Base-by-base conservation (phyloP, 1,284 basidiomycete genomes). In the Ganoderma sp. region DNA sequence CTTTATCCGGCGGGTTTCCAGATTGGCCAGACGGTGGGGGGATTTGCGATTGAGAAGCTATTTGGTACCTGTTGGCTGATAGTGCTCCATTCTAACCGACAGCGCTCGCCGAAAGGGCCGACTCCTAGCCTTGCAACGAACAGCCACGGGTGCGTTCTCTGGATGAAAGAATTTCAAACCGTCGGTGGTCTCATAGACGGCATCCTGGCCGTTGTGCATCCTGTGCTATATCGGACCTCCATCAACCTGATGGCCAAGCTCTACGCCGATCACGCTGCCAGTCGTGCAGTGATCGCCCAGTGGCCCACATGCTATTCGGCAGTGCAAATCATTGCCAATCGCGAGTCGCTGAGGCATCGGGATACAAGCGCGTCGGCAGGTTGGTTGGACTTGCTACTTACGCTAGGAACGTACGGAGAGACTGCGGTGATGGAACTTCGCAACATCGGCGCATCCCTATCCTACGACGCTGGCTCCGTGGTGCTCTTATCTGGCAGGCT, bases 151-250 rank as follows among this genome's bases (percentile, higher is more conserved):
- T 8, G 9, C 12, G 41, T 10, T 9, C 41, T 12, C 3, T 42
- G 41, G 41, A 42, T 42, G 41, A 42, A 42, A 17, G 41, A 42
- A 14, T 42, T 42, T 14, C 41, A 42, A 12, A 42, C 14, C 3
- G 8, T 42, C 41, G 8, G 41, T 14, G 41, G 41, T 8, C 41
- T 62, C 25, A 28, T 62, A 1, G 45, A 62, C 28, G 61, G 61
- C n/a, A 50, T 62, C 61, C 61, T 62, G 8, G 61, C 61, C 10
- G 45, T 62, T 8, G 45, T 43, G 1, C 62, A 63, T n/a, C 62
- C 62, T 2, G 37, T 3, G 2, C 50, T 54, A 10, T 63, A 54
- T 25, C 8, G 39, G 10, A 4, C 39, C 10, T 10, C 14, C 5
- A 14, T n/a, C 19, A 19, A 0, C 19, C 17, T 48, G 19, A 48